Conservation (phyloP, 345 rosid species). For the Bruguiera parviflora region DNA sequence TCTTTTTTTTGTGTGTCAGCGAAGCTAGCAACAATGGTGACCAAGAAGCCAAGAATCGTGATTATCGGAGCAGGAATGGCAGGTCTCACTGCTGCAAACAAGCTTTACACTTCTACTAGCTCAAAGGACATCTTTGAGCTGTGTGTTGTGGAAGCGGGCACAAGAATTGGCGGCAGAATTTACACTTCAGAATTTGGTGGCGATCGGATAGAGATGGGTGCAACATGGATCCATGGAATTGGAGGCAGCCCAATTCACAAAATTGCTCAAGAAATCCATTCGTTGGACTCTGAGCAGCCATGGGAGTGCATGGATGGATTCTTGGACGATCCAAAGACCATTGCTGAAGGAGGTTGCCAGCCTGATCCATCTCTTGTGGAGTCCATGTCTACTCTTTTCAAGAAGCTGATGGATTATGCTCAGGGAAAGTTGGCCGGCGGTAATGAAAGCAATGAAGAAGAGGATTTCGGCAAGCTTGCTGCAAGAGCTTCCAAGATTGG, state of each 20-base stretch:
- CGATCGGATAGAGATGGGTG: constrained; percentile 95
- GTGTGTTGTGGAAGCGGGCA: constrained; percentile 80
- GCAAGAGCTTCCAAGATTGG: constrained; percentile 37
- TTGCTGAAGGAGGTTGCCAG: constrained; percentile 86
- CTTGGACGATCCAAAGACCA: constrained; percentile 45
- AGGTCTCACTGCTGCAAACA: constrained; percentile 91
- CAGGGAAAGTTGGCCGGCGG: constrained; percentile 47
- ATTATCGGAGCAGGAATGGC: constrained; percentile 99
- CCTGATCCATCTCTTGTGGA: constrained; percentile 46
- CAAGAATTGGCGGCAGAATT: constrained; percentile 90
- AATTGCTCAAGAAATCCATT: constrained; percentile 62
- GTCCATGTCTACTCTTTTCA: constrained; percentile 54
- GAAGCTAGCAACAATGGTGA: constrained; percentile 43
- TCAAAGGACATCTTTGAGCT: constrained; percentile 62
- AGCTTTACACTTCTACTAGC: constrained; percentile 49
- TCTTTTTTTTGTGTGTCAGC: not conserved
- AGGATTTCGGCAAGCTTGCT: constrained; percentile 36
- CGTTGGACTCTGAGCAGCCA: constrained; percentile 72
- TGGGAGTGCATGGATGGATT: constrained; percentile 96
- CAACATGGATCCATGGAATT: constrained; percentile 98
- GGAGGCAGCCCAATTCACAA: constrained; percentile 81
- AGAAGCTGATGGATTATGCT: constrained; percentile 73
- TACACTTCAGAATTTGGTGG: constrained; percentile 83
- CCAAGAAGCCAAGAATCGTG: constrained; percentile 84
- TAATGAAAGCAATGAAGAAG: constrained; percentile 13